A percentile compares a stretch with the other conserved stretches of the same genome.
Conservation (phyloP, 768 basidiomycete genomes). For the Podaxis sp. region DNA sequence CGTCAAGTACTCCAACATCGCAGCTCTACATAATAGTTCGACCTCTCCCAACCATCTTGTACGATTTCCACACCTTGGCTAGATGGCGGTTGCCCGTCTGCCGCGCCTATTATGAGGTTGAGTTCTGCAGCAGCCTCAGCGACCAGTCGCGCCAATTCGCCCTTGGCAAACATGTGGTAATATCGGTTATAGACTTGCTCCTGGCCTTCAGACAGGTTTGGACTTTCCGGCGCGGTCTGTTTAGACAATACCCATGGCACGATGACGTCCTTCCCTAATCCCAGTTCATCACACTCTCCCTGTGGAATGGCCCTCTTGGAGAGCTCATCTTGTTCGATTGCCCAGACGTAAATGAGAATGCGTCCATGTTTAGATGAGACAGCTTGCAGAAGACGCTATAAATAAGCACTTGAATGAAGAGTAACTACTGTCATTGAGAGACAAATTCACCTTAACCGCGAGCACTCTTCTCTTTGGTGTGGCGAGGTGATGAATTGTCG, state of each 20-base stretch:
- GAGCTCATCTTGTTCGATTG: conserved; percentile 84
- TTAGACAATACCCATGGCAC: conserved; percentile 82
- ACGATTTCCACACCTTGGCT: conserved; percentile 63
- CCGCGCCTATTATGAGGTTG: conserved; percentile 49
- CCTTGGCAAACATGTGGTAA: conserved; percentile 91
- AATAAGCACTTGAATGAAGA: conserved; percentile 4
- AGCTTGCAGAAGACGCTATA: conserved; percentile 59
- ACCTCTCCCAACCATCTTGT: conserved; percentile 82
- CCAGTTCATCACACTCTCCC: conserved; percentile 22
- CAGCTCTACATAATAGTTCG: conserved; percentile 85
- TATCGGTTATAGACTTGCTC: conserved; percentile 69
- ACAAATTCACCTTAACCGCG: conserved; percentile 67
- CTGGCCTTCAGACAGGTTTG: conserved; percentile 9
- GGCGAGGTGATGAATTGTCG: conserved; percentile 94
- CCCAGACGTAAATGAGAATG: conserved; percentile 95
- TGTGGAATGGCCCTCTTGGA: conserved; percentile 71
- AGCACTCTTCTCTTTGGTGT: conserved; percentile 69
- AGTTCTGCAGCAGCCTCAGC: conserved; percentile 60
- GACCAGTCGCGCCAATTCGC: conserved; percentile 71
- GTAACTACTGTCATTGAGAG: neutral
- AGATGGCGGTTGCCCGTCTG: conserved; percentile 16
- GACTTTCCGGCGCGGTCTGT: conserved; percentile 22
- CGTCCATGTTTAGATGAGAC: conserved; percentile 74
- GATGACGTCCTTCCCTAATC: conserved; percentile 74
- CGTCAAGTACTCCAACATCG: conserved; percentile 49